Base-by-base conservation (phyloP, 108 stramenopile genomes). In the Skeletonema grethae region DNA sequence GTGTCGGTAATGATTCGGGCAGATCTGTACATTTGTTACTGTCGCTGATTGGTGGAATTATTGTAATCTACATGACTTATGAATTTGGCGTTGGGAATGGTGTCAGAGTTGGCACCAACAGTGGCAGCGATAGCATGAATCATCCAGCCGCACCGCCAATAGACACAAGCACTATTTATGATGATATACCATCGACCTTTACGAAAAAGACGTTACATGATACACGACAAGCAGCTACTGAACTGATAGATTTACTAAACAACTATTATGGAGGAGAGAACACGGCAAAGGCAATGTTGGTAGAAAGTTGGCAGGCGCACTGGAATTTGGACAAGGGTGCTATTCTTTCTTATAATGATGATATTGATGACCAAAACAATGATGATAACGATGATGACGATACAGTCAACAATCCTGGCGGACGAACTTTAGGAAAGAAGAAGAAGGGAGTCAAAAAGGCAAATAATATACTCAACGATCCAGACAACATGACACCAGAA, bases 261-360 rank as follows among this genome's bases (percentile, higher is more conserved):
- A 39, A 64, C 12, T 84, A 84, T 50, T 80, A 84, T 35, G 83
- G 83, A 3, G 79, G 77, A 36, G 43, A 65, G 38, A 46, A 61
- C 6, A 38, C 31, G 28, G 70, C 77, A 15, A 46, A 61, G 29
- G 43, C 65, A 57, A 78, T 78, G 77, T 29, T 78, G 59, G 63
- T 53, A 20, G 59, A 39, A 24, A 71, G 70, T 24, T 78, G 77
- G 77, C 77, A 78, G 70, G 77, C 70, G 7, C 46, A 34, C 2
- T 78, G 77, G 77, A 56, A 71, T 32, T 71, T 78, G 70, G 70
- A 71, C 20, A 65, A 13, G 15, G 61, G 41, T 6, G 38, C 45
- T 28, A n/a, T 29, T 11, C 65, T 64, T 36, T 60, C 59, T 9
- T 58, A 61, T 15, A 38, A 56, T 28, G 38, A 61, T 3, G 46